Evolutionary conservation across 805 yeast genomes (phyloP), one percentile per base, ranked within the genome.

Genomic region (Saccharomycopsis vini): DNA sequence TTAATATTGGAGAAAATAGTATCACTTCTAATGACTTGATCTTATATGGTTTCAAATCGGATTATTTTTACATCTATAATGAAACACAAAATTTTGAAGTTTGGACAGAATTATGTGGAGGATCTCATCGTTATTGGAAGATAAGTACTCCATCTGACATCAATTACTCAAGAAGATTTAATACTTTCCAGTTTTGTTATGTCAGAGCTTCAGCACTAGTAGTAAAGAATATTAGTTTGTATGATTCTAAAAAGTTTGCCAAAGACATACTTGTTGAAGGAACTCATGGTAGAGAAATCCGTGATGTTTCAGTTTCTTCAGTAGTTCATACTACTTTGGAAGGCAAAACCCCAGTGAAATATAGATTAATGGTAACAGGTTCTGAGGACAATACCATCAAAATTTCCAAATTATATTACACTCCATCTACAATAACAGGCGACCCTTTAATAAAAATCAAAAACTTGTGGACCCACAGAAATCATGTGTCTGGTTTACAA

Each of bases 401-500:
- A 47, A 50, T 90, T n/a, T 73, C 79, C 4, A 61, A 56, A 15
- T 42, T 75, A 4, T 39, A 47, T 22, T 16, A 42, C 2, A 54
- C 63, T 24, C n/a, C n/a, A n/a, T n/a, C n/a, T n/a, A n/a, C n/a
- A n/a, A n/a, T n/a, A n/a, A 46, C 63, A 3, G 45, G 59, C 42
- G 38, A 44, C 13, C 35, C 19, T 0, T 53, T 55, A 18, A 86
- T 87, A 1, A 47, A 52, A 0, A 50, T 83, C 2, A 54, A 56
- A 6, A n/a, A 68, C 30, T 62, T 61, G 26, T 77, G 86, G 81
- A 70, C 82, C 3, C 69, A 80, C 56, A 74, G 90, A 58, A 75
- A 77, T 45, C 98, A 92, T 59, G 81, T 87, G 3, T 86, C 96
- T 2, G 97, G 97, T 1, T 62, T 92, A 38, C 97, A 90, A 59